A percentile compares a stretch with the other conserved stretches of the same genome.
Conservation (phyloP, 768 basidiomycete species). For the Pleurotus platypus region DNA sequence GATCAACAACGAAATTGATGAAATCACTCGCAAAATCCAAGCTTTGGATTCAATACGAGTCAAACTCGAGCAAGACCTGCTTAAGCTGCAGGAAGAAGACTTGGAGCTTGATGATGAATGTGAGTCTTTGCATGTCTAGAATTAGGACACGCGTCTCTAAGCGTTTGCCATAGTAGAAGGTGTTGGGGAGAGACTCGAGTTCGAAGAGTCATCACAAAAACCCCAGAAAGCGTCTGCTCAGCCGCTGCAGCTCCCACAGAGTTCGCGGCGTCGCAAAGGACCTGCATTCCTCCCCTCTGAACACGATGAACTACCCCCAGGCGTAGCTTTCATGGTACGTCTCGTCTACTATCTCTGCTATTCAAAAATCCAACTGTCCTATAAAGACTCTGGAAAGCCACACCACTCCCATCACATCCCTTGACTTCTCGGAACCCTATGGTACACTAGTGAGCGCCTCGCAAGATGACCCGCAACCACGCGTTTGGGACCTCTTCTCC, state of each 20-base stretch:
- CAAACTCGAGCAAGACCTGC: conserved; percentile 76
- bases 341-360: neutral
- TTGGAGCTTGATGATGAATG: conserved; percentile 95
- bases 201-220: conserved; percentile 50
- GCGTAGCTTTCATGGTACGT: conserved; percentile 93
- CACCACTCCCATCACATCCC: conserved; percentile 73
- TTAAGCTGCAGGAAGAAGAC: conserved; percentile 92
- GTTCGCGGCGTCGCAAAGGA: conserved; percentile 73
- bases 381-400: conserved; percentile 79
- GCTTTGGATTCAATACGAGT: conserved; percentile 77
- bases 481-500: conserved; percentile 91
- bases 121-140: conserved; percentile 34
- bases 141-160: neutral
- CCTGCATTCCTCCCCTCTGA: conserved; percentile 97
- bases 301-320: conserved; percentile 91
- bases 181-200: conserved; percentile 78
- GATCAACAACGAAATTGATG: conserved; percentile 80
- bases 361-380: neutral
- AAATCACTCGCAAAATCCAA: conserved; percentile 88
- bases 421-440: conserved; percentile 97
- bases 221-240: conserved; percentile 27
- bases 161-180: conserved; percentile 67
- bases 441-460: conserved; percentile 89
- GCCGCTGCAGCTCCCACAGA: conserved; percentile 45
- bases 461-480: conserved; percentile 80